Conservation (phyloP, 306 rosid species). For the Prosopis cineraria region DNA sequence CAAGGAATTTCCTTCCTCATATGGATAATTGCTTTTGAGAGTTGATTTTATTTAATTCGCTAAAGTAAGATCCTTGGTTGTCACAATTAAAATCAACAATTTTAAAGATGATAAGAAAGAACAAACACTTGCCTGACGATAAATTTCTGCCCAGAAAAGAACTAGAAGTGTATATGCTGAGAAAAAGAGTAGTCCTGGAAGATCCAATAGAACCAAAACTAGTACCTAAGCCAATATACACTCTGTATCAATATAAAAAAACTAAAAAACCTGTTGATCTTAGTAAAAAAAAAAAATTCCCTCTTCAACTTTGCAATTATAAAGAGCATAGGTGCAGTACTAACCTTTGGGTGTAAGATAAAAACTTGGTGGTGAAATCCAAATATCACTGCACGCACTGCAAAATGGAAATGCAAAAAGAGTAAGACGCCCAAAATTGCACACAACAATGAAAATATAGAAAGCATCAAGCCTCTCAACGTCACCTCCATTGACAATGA, state of each 20-base stretch:
- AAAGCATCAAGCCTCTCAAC: slow-evolving; percentile 3
- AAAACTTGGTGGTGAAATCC: slow-evolving; percentile 81
- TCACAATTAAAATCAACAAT: not conserved
- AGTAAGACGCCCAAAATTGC: not conserved
- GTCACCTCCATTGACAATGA: slow-evolving; percentile 87
- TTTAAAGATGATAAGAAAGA: slow-evolving; percentile 11
- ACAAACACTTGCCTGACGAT: slow-evolving; percentile 76
- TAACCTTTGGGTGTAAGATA: slow-evolving; percentile 77
- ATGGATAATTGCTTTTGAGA: not conserved
- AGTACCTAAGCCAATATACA: slow-evolving; percentile 63
- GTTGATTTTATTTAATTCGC: not conserved
- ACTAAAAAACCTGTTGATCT: not conserved
- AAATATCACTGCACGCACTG: slow-evolving; percentile 91
- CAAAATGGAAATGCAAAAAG: slow-evolving; percentile 26
- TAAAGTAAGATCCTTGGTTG: not conserved
- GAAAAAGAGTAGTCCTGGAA: slow-evolving; percentile 91
- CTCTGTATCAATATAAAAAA: slow-evolving; percentile 40
- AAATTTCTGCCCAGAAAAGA: slow-evolving; percentile 97
- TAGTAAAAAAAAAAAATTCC: not conserved
- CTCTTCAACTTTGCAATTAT: not conserved
- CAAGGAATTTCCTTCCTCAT: not conserved
- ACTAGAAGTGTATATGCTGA: slow-evolving; percentile 91
- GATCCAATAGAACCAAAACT: slow-evolving; percentile 63
- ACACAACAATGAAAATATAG: not conserved
- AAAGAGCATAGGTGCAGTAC: slow-evolving; percentile 8